Evolutionary conservation across 331 rosid species (phyloP), one percentile per base, ranked within the genome.

Genomic region (Saraca asoca): DNA sequence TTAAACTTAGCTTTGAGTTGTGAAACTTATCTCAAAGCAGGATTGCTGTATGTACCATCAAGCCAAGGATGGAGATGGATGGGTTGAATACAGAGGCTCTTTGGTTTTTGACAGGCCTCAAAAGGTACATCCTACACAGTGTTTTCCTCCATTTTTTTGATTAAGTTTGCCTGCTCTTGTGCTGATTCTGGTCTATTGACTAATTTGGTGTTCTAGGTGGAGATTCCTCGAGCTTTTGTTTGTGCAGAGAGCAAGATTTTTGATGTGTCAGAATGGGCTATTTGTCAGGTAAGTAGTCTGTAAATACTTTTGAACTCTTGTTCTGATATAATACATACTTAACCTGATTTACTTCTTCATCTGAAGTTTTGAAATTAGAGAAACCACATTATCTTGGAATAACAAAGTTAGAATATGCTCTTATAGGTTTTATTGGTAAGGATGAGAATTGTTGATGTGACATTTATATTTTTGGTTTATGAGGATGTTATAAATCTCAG

Each of bases 211-310:
- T 80, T 18, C 44, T 58, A 94, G 99, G 78, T 88, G 75, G 99
- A 90, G 80, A 90, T 94, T 77, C 99, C 99, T 0, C 86, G 97
- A n/a, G 99, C 99, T 69, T 94, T 90, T 49, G 99, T 94, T 64
- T 94, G 99, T 50, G 99, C 99, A 0, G 99, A 90, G 84, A 87
- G 97, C 83, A 90, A 90, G 75, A 82, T 94, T 69, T 94, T 94
- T 68, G 99, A 94, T 57, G 99, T 88, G 68, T 94, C 99, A 2
- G 99, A 94, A 78, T 94, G 99, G 99, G 99, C 97, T 48, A 90
- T 86, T 55, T 94, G 99, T 82, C 99, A 94, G 95, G 99, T 90
- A 69, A 75, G 88, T 83, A 56, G 62, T 59, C 68, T 70, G n/a
- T 38, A 55, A 50, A 12, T 3, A 7, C 17, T 9, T 3, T 24